Conservation (phyloP, 1,284 basidiomycete species). For the Sanghuangporus sanghuang region DNA sequence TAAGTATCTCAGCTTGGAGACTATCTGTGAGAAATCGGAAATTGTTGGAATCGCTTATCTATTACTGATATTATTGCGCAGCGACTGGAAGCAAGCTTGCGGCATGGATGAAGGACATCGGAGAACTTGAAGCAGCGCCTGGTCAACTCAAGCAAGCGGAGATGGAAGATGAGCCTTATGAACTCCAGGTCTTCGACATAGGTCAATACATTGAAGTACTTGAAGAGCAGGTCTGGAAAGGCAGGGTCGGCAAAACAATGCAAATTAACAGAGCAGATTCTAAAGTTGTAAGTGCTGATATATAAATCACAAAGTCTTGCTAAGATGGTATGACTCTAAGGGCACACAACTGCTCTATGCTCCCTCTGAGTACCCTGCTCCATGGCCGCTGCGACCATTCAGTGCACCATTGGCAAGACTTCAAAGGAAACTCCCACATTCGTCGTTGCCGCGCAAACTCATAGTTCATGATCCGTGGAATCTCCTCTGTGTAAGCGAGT, state of each 20-base stretch:
- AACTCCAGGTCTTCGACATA: slow-evolving; percentile 28
- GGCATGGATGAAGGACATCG: slow-evolving; percentile 28
- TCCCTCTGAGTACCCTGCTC: slow-evolving; percentile 28
- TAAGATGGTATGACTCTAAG: neutral
- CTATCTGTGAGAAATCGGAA: slow-evolving; percentile 19
- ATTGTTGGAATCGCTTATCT: neutral
- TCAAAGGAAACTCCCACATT: slow-evolving; percentile 20
- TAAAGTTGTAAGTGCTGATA: neutral
- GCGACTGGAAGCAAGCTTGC: slow-evolving; percentile 34
- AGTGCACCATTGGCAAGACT: slow-evolving; percentile 16
- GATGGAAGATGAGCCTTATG: slow-evolving; percentile 32
- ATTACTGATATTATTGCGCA: neutral
- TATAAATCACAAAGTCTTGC: neutral
- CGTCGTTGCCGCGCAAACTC: slow-evolving; percentile 24
- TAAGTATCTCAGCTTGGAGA: neutral
- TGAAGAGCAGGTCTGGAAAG: slow-evolving; percentile 20
- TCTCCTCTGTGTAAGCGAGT: slow-evolving; percentile 13
- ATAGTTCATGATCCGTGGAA: slow-evolving; percentile 25
- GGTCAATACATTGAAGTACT: slow-evolving; percentile 22
- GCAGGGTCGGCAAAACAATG: slow-evolving; percentile 6
- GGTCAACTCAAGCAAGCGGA: slow-evolving; percentile 33
- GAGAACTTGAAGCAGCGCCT: slow-evolving; percentile 30
- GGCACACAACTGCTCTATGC: slow-evolving; percentile 24
- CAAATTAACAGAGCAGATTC: slow-evolving; percentile 3
- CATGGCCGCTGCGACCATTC: slow-evolving; percentile 32